phyloP scores from a whole-genome alignment of 345 rosid genomes.

The Gossypium bickii region DNA sequence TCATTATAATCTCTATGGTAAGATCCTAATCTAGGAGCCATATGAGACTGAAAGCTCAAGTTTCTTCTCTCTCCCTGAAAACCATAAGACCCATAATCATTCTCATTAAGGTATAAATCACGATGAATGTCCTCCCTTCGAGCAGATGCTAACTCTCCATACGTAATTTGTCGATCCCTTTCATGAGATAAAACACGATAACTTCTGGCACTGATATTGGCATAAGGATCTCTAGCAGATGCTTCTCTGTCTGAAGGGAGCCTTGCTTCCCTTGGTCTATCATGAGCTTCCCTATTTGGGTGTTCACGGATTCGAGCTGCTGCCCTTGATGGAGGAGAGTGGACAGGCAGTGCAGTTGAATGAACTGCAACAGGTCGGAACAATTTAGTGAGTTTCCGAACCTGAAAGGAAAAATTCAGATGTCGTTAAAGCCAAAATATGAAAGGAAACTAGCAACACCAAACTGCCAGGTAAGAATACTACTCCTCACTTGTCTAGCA shows the following conservation, averaged over 20 bases:
- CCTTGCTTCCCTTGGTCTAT: conserved; percentile 26
- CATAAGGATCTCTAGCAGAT: conserved; percentile 29
- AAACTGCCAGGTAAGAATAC: conserved; percentile 17
- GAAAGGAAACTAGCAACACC: conserved; percentile 10
- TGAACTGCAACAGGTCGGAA: conserved; percentile 54
- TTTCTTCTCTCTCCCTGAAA: conserved; percentile 55
- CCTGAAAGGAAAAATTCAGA: conserved; percentile 39
- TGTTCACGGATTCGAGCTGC: conserved; percentile 11
- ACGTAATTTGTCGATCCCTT: conserved; percentile 36
- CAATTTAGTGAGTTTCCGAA: conserved; percentile 55
- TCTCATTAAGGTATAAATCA: conserved; percentile 55
- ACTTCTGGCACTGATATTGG: conserved; percentile 25
- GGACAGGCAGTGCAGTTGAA: conserved; percentile 27
- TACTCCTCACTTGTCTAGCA: conserved; percentile 46
- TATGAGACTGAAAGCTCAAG: conserved; percentile 29
- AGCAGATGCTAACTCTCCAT: conserved; percentile 19
- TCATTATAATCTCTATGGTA: conserved; percentile 39
- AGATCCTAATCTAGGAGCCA: conserved; percentile 24
- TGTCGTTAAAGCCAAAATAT: neutral
- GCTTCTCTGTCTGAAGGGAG: conserved; percentile 30
- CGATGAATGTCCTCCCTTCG: conserved; percentile 35
- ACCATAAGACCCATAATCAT: conserved; percentile 63
- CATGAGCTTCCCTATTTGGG: conserved; percentile 25
- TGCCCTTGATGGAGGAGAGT: conserved; percentile 22
- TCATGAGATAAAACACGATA: conserved; percentile 29